Conservation (phyloP, 495 filamentous ascomycete species). For the Xylaria telfairii region DNA sequence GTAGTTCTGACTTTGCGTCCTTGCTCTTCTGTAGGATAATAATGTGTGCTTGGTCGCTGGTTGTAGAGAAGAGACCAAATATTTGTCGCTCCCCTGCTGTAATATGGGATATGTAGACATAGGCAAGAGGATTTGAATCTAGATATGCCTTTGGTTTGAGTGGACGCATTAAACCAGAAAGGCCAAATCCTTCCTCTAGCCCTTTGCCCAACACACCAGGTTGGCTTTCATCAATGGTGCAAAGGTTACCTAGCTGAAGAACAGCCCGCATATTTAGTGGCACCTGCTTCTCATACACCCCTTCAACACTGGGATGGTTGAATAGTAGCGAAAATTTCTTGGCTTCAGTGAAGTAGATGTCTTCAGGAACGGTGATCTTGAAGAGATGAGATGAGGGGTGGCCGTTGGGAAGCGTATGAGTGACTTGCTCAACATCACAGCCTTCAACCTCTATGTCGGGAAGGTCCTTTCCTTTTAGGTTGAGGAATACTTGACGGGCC, state of each 20-base stretch:
- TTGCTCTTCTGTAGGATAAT: constrained; percentile 80
- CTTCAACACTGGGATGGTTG: constrained; percentile 93
- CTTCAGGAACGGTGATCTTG: constrained; percentile 88
- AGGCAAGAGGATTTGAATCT: constrained; percentile 68
- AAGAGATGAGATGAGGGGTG: constrained; percentile 94
- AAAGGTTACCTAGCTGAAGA: constrained; percentile 87
- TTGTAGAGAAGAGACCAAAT: constrained; percentile 90
- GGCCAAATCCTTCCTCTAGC: constrained; percentile 90
- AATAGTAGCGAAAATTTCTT: constrained; percentile 82
- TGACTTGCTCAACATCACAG: constrained; percentile 88
- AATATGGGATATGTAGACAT: constrained; percentile 91
- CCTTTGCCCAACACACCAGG: constrained; percentile 91
- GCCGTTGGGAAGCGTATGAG: constrained; percentile 90
- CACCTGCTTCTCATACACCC: constrained; percentile 93
- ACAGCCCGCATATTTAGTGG: constrained; percentile 83
- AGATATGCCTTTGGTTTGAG: constrained; percentile 75
- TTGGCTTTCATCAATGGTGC: constrained; percentile 92
- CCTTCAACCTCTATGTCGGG: constrained; percentile 89
- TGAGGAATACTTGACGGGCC: constrained; percentile 86
- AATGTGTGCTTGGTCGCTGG: constrained; percentile 79
- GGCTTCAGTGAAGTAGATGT: constrained; percentile 80
- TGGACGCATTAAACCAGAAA: constrained; percentile 73
- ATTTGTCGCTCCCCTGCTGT: constrained; percentile 88
- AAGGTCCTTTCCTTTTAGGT: constrained; percentile 82
- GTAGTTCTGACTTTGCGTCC: constrained; percentile 77